These are phyloP conservation scores for Xanthoconium purpureum DNA, from an alignment of 768 basidiomycete species.

Conservation along the genomic window DNA sequence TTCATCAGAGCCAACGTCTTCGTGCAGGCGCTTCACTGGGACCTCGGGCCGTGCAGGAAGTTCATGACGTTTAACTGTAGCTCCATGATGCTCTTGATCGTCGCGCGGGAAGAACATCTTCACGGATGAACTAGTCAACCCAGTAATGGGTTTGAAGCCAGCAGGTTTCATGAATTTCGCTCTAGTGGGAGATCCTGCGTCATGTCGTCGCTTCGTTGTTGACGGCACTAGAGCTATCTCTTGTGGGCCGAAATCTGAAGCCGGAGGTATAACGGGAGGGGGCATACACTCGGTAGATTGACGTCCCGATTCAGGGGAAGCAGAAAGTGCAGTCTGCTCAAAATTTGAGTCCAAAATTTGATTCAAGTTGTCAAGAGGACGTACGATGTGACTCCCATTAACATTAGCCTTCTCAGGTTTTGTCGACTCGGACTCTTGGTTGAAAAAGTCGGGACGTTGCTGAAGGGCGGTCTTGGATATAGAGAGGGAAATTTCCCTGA, in stretches of 20 bases:
- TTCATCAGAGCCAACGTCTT: slow-evolving; percentile 19
- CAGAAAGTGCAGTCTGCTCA: slow-evolving; percentile 17
- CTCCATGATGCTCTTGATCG: slow-evolving; percentile 53
- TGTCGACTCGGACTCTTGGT: slow-evolving; percentile 25
- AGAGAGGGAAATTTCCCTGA: slow-evolving; percentile 33
- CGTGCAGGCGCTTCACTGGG: slow-evolving; percentile 28
- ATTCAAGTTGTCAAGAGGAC: background rate
- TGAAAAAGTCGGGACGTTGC: slow-evolving; percentile 18
- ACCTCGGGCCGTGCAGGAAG: slow-evolving; percentile 22
- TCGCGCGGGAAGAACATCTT: slow-evolving; percentile 83
- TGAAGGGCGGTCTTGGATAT: slow-evolving; percentile 31
- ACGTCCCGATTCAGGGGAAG: slow-evolving; percentile 22
- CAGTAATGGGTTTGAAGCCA: slow-evolving; percentile 72
- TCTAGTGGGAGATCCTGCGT: slow-evolving; percentile 20
- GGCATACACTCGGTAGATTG: slow-evolving; percentile 34
- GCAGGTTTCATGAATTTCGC: slow-evolving; percentile 35
- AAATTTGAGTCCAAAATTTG: slow-evolving; percentile 8
- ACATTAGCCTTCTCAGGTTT: slow-evolving; percentile 36
- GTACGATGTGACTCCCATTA: slow-evolving; percentile 40
- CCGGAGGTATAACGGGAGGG: slow-evolving; percentile 25
- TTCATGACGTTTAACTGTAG: slow-evolving; percentile 16
- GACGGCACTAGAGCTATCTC: slow-evolving; percentile 12
- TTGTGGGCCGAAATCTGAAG: slow-evolving; percentile 14
- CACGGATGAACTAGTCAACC: slow-evolving; percentile 49
- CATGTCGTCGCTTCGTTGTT: slow-evolving; percentile 13